phyloP scores from a whole-genome alignment of 306 rosid species.

The Citrullus mucosospermus region DNA sequence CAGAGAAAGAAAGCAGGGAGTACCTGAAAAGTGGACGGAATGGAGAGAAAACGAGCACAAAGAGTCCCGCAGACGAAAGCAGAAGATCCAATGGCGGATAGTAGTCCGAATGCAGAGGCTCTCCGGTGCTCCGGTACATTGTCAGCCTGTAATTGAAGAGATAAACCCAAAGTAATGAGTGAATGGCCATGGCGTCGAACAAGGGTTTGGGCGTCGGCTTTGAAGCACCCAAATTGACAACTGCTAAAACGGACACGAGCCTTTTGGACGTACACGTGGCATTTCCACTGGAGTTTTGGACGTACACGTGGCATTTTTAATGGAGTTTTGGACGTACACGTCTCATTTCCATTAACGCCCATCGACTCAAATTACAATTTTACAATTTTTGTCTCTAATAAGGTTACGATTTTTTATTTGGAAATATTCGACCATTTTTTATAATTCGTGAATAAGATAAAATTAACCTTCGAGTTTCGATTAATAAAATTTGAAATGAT shows the following conservation, averaged over 20 bases:
- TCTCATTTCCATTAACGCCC: too few species aligned
- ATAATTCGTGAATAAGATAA: too few species aligned
- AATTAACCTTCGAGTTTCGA: too few species aligned
- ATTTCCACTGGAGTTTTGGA: too few species aligned
- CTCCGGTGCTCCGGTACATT: constrained; percentile 55
- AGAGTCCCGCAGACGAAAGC: constrained; percentile 74
- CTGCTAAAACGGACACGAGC: neutral
- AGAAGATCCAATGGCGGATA: constrained; percentile 62
- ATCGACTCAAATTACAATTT: too few species aligned
- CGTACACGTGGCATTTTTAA: too few species aligned
- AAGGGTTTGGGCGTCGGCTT: neutral
- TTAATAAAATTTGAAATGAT: too few species aligned
- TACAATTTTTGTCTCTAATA: too few species aligned
- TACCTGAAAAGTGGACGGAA: constrained; percentile 68
- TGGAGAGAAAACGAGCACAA: constrained; percentile 68
- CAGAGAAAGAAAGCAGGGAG: neutral
- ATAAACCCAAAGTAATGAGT: neutral
- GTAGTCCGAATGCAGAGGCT: constrained; percentile 56
- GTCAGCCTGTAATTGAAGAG: constrained; percentile 55
- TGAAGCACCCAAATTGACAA: neutral
- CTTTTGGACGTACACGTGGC: too few species aligned
- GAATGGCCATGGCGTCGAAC: neutral
- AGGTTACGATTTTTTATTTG: too few species aligned
- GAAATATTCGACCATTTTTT: too few species aligned
- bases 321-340: too few species aligned